phyloP scores from a whole-genome alignment of 1,284 basidiomycete genomes.

The Cutaneotrichosporon dermatis region DNA sequence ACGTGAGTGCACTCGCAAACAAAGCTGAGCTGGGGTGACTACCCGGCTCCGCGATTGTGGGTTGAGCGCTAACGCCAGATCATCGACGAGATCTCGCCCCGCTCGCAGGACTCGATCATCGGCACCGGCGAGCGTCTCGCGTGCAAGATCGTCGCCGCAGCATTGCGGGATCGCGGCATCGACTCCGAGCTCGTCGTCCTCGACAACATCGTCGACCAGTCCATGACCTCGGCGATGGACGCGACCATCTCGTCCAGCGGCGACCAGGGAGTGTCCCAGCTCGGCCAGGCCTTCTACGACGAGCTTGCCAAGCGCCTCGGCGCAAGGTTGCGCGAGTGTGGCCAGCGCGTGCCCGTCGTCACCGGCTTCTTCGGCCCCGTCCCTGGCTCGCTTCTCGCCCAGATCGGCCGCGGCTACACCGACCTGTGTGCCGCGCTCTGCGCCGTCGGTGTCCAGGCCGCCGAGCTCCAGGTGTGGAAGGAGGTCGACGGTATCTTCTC shows the following conservation, averaged over 20 bases:
- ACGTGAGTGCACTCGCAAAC: slow-evolving; percentile 56
- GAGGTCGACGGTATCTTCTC: slow-evolving; percentile 99
- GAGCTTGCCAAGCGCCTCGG: slow-evolving; percentile 68
- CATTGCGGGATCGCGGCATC: slow-evolving; percentile 83
- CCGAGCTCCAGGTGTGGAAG: slow-evolving; percentile 98
- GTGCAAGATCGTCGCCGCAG: slow-evolving; percentile 87
- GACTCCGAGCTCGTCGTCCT: slow-evolving; percentile 92
- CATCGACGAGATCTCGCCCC: slow-evolving; percentile 92
- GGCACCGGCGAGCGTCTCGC: slow-evolving; percentile 87
- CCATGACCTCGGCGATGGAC: slow-evolving; percentile 54
- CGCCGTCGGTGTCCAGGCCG: slow-evolving; percentile 77
- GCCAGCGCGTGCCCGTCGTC: slow-evolving; percentile 77
- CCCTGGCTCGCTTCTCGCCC: slow-evolving; percentile 85
- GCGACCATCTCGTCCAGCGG: slow-evolving; percentile 35
- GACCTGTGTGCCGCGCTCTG: slow-evolving; percentile 90
- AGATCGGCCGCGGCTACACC: slow-evolving; percentile 95
- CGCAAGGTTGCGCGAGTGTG: slow-evolving; percentile 72
- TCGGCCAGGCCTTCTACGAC: slow-evolving; percentile 90
- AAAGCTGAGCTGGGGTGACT: too few relatives aligned
- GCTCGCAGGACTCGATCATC: slow-evolving; percentile 89
- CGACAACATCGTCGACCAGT: slow-evolving; percentile 71
- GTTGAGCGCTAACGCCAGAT: slow-evolving; percentile 55
- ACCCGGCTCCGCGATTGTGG: too few relatives aligned
- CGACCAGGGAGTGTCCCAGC: slow-evolving; percentile 54
- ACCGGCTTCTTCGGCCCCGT: slow-evolving; percentile 97